Conservation (phyloP, 495 filamentous ascomycete species). For the Hypoxylon trugodes region DNA sequence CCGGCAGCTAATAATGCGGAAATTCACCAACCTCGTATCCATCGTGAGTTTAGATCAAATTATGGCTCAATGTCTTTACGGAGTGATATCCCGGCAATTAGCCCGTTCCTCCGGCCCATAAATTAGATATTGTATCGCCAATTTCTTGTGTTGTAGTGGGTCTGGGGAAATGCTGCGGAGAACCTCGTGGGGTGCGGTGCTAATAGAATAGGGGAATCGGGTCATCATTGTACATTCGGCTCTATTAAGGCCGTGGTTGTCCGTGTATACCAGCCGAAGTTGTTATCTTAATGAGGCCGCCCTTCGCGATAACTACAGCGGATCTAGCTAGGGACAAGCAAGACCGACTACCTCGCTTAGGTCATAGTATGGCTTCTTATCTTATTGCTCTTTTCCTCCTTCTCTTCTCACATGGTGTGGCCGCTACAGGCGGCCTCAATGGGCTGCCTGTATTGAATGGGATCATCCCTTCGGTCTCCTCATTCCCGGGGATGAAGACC, state of each 20-base stretch:
- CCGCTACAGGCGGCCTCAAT: slow-evolving; percentile 30
- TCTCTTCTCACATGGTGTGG: not conserved
- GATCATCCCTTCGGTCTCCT: slow-evolving; percentile 21
- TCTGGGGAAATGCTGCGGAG: not conserved
- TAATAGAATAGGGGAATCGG: not conserved
- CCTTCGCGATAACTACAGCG: no score
- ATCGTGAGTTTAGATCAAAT: not conserved
- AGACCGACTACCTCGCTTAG: no score
- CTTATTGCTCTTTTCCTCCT: not conserved
- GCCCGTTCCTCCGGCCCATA: not conserved
- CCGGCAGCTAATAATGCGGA: not conserved
- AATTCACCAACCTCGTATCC: not conserved
- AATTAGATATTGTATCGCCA: not conserved
- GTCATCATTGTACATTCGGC: no score
- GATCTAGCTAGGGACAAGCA: no score
- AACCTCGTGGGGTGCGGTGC: not conserved
- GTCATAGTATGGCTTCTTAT: not conserved
- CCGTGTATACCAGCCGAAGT: no score
- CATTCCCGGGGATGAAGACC: slow-evolving; percentile 29
- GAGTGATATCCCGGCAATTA: not conserved
- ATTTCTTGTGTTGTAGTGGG: not conserved
- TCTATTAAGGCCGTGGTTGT: no score
- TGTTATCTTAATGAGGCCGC: no score
- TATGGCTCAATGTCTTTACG: not conserved
- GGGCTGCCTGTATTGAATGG: slow-evolving; percentile 35